These are phyloP conservation scores for Flaveria brownii DNA, from an alignment of 129 eudicot genomes.

Conservation along the genomic window DNA sequence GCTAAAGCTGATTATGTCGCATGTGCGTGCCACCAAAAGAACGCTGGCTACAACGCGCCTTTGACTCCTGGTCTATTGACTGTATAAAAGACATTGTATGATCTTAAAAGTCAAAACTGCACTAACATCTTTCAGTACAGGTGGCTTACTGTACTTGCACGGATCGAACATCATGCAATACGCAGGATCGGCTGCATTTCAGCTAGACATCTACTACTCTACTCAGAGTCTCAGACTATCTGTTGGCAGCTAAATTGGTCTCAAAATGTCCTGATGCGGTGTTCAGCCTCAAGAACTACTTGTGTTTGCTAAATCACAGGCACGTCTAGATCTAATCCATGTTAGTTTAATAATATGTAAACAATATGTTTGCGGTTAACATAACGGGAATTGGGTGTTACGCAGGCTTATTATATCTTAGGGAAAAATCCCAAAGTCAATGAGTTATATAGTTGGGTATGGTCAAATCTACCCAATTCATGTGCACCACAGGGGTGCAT, in stretches of 20 bases:
- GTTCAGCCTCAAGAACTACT: slow-evolving; percentile 75
- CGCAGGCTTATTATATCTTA: slow-evolving; percentile 87
- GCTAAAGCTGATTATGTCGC: slow-evolving; percentile 87
- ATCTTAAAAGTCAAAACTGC: slow-evolving; percentile 8
- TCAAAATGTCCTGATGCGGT: slow-evolving; percentile 61
- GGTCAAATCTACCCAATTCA: slow-evolving; percentile 70
- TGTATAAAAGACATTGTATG: slow-evolving; percentile 8
- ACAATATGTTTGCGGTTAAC: slow-evolving; percentile 8
- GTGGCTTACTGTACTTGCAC: slow-evolving; percentile 72
- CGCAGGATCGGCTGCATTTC: slow-evolving; percentile 80
- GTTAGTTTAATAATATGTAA: background rate
- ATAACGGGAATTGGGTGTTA: slow-evolving; percentile 1
- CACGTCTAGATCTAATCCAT: slow-evolving; percentile 23
- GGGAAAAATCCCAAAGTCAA: slow-evolving; percentile 79
- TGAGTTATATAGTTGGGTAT: slow-evolving; percentile 86
- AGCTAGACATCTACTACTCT: slow-evolving; percentile 56
- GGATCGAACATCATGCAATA: slow-evolving; percentile 94
- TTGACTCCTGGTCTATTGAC: slow-evolving; percentile 77
- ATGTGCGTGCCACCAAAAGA: slow-evolving; percentile 82
- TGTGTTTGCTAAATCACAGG: slow-evolving; percentile 81
- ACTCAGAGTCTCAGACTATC: slow-evolving; percentile 56
- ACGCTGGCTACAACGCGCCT: slow-evolving; percentile 73
- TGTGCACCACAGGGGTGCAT: slow-evolving; percentile 91
- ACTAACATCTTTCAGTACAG: slow-evolving; percentile 31
- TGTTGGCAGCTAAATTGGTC: slow-evolving; percentile 42